Base-by-base conservation (phyloP, 1,284 basidiomycete species). In the Ceratobasidium theobromae region DNA sequence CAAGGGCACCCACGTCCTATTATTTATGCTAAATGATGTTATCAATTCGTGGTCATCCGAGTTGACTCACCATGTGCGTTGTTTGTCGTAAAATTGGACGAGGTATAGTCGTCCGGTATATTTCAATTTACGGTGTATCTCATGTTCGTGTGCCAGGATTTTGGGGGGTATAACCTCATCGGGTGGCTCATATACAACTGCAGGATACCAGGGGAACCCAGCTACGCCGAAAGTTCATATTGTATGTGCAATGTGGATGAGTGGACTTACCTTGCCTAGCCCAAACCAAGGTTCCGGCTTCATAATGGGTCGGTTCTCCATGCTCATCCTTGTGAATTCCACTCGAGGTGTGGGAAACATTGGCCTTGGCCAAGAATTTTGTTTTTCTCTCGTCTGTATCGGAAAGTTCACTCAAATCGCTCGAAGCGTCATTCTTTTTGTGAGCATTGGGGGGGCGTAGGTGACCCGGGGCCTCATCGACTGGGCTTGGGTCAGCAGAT, bases 181-280 rank as follows among this genome's bases (percentile, higher is more conserved):
- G 32, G 84, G 80, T 23, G 79, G 78, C 27, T 85, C 81, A 65
- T 77, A 82, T 12, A 88, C 77, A 0, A 84, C 81, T 21, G 82
- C 86, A 41, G 86, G 86, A 83, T 84, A 88, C 83, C 83, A 88
- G 12, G 86, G 86, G 67, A 78, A 86, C 1, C 82, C 81, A 48
- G 77, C 85, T 86, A 66, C 35, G 49, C n/a, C 18, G 28, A 28
- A n/a, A 12, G 35, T 51, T 25, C 45, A 53, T 23, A 27, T 35
- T n/a, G 23, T 18, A 1, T 11, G 21, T 16, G 49, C n/a, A 16
- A 23, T 12, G 25, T 30, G 16, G 4, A 35, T 53, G 28, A 18
- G 35, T 4, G 12, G n/a, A 74, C 81, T 69, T 70, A 83, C 86
- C 77, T 66, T 80, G 78, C 78, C 86, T 87, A 1, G 84, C 86